These are phyloP conservation scores for Pythium grandisporangium DNA, from an alignment of 352 stramenopile genomes.

Conservation along the genomic window DNA sequence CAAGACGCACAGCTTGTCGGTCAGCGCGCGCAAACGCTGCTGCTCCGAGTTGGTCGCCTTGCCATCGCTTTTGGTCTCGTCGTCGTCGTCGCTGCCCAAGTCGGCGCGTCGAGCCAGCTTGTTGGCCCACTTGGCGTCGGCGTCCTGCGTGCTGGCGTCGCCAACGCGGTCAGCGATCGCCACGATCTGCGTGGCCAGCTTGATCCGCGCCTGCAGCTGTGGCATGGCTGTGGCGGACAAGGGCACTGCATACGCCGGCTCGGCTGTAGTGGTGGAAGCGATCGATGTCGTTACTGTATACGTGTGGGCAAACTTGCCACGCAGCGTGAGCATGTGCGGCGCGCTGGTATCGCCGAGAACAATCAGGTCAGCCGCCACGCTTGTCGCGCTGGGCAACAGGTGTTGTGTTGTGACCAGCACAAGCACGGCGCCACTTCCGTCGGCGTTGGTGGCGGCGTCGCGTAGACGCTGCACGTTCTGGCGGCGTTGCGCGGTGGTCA, in stretches of 20 bases:
- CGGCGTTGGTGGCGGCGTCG: slow-evolving; percentile 3
- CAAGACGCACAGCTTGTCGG: slow-evolving; percentile 56
- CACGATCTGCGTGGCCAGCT: slow-evolving; percentile 47
- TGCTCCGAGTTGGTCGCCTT: slow-evolving; percentile 38
- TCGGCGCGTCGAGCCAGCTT: slow-evolving; percentile 51
- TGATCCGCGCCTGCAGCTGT: slow-evolving; percentile 39
- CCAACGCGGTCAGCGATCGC: slow-evolving; percentile 33
- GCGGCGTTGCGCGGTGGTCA: slow-evolving; percentile 39
- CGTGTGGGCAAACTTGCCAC: slow-evolving; percentile 26
- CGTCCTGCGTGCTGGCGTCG: slow-evolving; percentile 9
- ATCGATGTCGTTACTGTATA: slow-evolving; percentile 6
- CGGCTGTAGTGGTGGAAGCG: slow-evolving; percentile 7
- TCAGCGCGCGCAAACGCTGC: slow-evolving; percentile 61
- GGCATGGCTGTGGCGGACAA: slow-evolving; percentile 19
- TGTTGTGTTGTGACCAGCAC: slow-evolving; percentile 61
- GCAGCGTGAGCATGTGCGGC: too few species aligned
- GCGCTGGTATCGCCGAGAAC: slow-evolving; percentile 15
- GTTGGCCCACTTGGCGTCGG: slow-evolving; percentile 46
- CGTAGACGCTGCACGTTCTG: slow-evolving; percentile 39
- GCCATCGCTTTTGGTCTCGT: slow-evolving; percentile 30
- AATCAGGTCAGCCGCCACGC: slow-evolving; percentile 21
- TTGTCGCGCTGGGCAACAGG: slow-evolving; percentile 23
- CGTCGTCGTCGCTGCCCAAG: slow-evolving; percentile 35
- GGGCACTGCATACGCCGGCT: too few species aligned
- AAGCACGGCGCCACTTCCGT: too few species aligned